A percentile compares a stretch with the other conserved stretches of the same genome.
phyloP scores from a whole-genome alignment of 768 basidiomycete species.

The Tricholoma saponaceum region DNA sequence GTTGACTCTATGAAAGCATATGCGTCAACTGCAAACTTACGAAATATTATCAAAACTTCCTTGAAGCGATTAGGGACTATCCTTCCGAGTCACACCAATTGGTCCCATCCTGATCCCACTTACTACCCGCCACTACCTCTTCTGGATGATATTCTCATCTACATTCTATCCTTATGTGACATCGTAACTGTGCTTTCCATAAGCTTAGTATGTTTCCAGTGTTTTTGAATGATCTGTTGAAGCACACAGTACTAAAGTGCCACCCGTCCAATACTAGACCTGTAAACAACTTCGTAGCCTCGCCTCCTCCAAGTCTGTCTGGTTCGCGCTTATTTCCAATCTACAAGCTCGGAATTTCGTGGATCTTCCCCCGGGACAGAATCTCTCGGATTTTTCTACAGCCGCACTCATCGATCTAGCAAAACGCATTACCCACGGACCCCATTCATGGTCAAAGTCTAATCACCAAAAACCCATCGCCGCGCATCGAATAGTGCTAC shows the following conservation, averaged over 20 bases:
- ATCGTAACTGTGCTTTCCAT: slow-evolving; percentile 7
- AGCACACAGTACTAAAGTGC: neutral
- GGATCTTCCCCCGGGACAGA: slow-evolving; percentile 9
- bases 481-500: neutral
- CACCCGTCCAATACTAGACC: neutral
- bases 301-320: slow-evolving; percentile 3
- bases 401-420: slow-evolving; percentile 4
- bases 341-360: slow-evolving; percentile 9
- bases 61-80: neutral
- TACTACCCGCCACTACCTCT: neutral
- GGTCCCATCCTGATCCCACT: neutral
- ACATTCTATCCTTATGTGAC: slow-evolving; percentile 9
- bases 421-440: slow-evolving; percentile 5
- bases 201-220: slow-evolving; percentile 6
- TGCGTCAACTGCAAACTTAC: neutral
- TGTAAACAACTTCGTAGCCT: slow-evolving; percentile 4
- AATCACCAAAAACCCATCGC: neutral
- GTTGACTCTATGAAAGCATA: neutral
- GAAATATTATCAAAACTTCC: neutral
- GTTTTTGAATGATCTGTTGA: neutral
- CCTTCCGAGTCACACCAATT: neutral
- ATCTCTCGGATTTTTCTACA: slow-evolving; percentile 1
- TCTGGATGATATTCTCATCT: slow-evolving; percentile 6
- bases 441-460: slow-evolving; percentile 6
- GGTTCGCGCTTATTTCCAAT: slow-evolving; percentile 4